Base-by-base conservation (phyloP, 139 green algal genomes). In the Gonium pectorale region DNA sequence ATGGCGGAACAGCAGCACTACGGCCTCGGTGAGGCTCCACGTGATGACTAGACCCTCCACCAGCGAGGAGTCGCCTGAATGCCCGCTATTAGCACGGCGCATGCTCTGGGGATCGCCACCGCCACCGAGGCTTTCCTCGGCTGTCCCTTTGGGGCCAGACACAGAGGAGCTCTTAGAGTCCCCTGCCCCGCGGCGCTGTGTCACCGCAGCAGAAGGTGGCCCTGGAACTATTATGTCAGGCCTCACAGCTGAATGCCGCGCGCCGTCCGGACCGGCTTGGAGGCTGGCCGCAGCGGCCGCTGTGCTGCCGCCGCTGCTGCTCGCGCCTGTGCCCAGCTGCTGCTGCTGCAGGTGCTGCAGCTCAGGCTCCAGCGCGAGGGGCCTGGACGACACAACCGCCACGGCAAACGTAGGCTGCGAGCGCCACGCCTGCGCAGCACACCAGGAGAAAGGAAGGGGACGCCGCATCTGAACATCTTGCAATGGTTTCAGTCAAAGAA, bases 31-130 rank as follows among this genome's bases (percentile, higher is more conserved):
- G 37, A 38, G 19, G 46, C 49, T 33, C 79, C 79, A 85, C 15
- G 40, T 49, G 24, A 85, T 49, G 35, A 85, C 79, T 26, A 85
- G 46, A 27, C 35, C 79, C 37, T 75, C 64, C 19, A 78, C 33
- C n/a, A n/a, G n/a, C n/a, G n/a, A n/a, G n/a, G n/a, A n/a, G n/a
- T n/a, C n/a, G n/a, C n/a, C n/a, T n/a, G n/a, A n/a, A n/a, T n/a
- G n/a, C n/a, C n/a, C n/a, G n/a, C n/a, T n/a, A n/a, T n/a, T n/a
- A n/a, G n/a, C n/a, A n/a, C n/a, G n/a, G n/a, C n/a, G n/a, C n/a
- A n/a, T n/a, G n/a, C n/a, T n/a, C n/a, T n/a, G n/a, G n/a, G n/a
- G n/a, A n/a, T n/a, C n/a, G n/a, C n/a, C n/a, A n/a, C n/a, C n/a
- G n/a, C n/a, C n/a, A n/a, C n/a, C n/a, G n/a, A n/a, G n/a, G n/a